Percentiles rank a stretch among this genome's conserved stretches.
phyloP scores from a whole-genome alignment of 768 basidiomycete genomes.

The Boletus fagicola region DNA sequence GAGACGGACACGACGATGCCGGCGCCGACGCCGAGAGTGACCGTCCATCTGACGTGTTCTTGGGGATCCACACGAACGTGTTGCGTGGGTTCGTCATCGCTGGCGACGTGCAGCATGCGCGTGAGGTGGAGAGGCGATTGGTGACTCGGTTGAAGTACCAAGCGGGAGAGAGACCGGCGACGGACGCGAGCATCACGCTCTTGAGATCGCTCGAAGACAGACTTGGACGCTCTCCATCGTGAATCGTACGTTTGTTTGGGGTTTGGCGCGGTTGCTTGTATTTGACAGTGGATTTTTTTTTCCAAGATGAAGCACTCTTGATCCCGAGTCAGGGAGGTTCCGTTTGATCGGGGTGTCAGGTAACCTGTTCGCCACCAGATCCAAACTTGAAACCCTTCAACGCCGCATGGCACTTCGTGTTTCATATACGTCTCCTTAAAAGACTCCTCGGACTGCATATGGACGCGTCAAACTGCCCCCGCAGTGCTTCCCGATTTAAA shows the following conservation, averaged over 20 bases:
- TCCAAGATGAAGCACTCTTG: neutral
- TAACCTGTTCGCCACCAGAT: neutral
- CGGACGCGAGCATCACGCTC: slow-evolving; percentile 23
- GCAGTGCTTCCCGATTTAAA: neutral
- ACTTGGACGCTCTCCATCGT: too few relatives aligned
- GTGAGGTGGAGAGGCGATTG: slow-evolving; percentile 32
- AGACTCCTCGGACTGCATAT: neutral
- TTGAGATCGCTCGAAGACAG: slow-evolving; percentile 21
- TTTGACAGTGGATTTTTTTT: neutral
- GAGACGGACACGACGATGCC: neutral
- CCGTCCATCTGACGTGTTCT: slow-evolving; percentile 6
- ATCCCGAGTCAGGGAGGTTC: neutral
- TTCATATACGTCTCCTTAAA: neutral
- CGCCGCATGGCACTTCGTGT: neutral
- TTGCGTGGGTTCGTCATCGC: slow-evolving; percentile 38
- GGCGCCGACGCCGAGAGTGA: neutral
- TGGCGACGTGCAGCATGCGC: slow-evolving; percentile 29
- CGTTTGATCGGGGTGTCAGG: neutral
- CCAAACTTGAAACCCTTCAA: neutral
- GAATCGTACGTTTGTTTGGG: neutral
- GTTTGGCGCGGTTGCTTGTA: neutral
- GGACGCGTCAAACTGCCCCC: neutral
- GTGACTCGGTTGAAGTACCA: slow-evolving; percentile 21
- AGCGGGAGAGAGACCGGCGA: slow-evolving; percentile 21
- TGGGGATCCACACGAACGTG: slow-evolving; percentile 39